Conservation (phyloP, 2,329 filamentous ascomycete genomes). For the Cadophora luteo-olivacea region DNA sequence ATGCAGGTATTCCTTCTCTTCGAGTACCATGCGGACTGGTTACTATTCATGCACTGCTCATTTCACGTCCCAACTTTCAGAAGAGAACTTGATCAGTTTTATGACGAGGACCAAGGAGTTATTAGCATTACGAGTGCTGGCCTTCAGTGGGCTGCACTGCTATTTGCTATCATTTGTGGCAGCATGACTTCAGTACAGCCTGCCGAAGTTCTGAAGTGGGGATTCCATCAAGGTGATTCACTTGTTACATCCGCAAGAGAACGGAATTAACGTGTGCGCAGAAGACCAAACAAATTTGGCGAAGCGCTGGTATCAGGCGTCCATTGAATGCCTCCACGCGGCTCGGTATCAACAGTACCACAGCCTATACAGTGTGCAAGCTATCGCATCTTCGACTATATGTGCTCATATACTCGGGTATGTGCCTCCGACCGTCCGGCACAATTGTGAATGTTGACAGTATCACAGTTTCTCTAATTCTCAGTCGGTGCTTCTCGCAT, state of each 20-base stretch:
- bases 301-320: slow-evolving; percentile 53
- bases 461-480: slow-evolving; percentile 50
- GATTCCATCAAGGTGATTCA: slow-evolving; percentile 46
- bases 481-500: slow-evolving; percentile 52
- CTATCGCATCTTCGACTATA: slow-evolving; percentile 55
- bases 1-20: slow-evolving; percentile 28
- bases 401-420: slow-evolving; percentile 54
- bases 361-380: slow-evolving; percentile 52
- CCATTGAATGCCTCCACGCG: slow-evolving; percentile 52
- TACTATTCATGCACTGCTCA: slow-evolving; percentile 34
- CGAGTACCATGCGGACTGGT: slow-evolving; percentile 31
- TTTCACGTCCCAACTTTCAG: slow-evolving; percentile 46
- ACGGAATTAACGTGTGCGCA: background rate
- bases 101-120: slow-evolving; percentile 44
- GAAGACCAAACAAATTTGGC: slow-evolving; percentile 50
- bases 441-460: background rate
- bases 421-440: background rate
- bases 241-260: background rate
- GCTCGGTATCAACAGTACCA: slow-evolving; percentile 53
- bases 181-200: slow-evolving; percentile 51
- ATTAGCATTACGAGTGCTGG: slow-evolving; percentile 46
- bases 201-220: slow-evolving; percentile 48
- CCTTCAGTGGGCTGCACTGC: slow-evolving; percentile 54
- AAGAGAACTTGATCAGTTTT: slow-evolving; percentile 48
- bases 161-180: slow-evolving; percentile 53